phyloP scores from a whole-genome alignment of 1,139 yeast species.

The Pichia sp. region DNA sequence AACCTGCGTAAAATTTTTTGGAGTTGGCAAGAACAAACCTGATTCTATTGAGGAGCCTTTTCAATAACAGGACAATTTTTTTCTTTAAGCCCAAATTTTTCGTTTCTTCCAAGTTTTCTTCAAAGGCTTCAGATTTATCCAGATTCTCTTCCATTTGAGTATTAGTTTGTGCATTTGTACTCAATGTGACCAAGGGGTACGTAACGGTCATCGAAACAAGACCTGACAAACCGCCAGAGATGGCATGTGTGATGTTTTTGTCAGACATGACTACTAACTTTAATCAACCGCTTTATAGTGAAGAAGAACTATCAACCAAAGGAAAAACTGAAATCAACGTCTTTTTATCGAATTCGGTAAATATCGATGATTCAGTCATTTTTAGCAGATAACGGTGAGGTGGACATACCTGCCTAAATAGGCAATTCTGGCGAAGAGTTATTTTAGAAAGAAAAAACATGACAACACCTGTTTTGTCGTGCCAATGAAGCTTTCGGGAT shows the following conservation, averaged over 20 bases:
- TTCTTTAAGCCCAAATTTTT: not conserved
- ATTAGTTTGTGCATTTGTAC: slow-evolving; percentile 75
- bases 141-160: slow-evolving; percentile 15
- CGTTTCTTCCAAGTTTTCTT: slow-evolving; percentile 9
- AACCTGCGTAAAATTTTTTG: slow-evolving; percentile 57
- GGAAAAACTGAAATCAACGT: no score
- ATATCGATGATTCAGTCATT: no score
- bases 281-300: no score
- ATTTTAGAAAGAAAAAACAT: no score
- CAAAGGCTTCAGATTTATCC: slow-evolving; percentile 12
- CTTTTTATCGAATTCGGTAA: no score
- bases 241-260: slow-evolving; percentile 61
- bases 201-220: slow-evolving; percentile 80
- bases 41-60: slow-evolving; percentile 3
- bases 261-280: slow-evolving; percentile 5
- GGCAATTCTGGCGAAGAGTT: no score
- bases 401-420: not conserved
- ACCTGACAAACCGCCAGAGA: slow-evolving; percentile 93
- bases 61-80: not conserved
- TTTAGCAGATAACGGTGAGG: not conserved
- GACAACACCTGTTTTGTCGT: no score
- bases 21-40: slow-evolving; percentile 4
- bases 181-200: slow-evolving; percentile 75
- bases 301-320: no score
- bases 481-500: no score